Evolutionary conservation across 257 asterid genomes (phyloP).

Genomic region (Salvia miltiorrhiza): DNA sequence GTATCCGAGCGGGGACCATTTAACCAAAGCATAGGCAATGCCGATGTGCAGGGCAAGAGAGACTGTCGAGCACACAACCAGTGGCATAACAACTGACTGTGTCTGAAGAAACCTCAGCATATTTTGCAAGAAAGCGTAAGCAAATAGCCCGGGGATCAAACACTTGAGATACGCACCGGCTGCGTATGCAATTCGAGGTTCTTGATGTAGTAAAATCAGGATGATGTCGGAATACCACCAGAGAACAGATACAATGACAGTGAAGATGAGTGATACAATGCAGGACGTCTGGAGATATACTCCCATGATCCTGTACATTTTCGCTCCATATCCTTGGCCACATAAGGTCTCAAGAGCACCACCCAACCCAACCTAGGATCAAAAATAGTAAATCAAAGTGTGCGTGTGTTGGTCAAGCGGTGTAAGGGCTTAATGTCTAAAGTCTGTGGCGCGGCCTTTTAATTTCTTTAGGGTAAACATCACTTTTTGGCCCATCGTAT

Average conservation of each 20-base stretch:
- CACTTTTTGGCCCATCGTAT: too few relatives aligned
- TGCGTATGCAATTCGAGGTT: conserved; percentile 45
- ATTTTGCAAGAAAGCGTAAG: conserved; percentile 61
- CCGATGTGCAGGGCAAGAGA: conserved; percentile 51
- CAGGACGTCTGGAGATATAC: conserved; percentile 70
- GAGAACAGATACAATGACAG: conserved; percentile 34
- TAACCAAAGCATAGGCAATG: conserved; percentile 45
- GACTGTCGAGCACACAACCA: conserved; percentile 49
- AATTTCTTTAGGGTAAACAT: too few relatives aligned
- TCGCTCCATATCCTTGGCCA: conserved; percentile 80
- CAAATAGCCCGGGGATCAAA: conserved; percentile 69
- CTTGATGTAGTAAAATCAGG: conserved; percentile 50
- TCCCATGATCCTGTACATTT: conserved; percentile 50
- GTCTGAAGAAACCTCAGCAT: conserved; percentile 72
- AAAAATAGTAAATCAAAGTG: too few relatives aligned
- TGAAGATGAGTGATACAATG: conserved; percentile 43
- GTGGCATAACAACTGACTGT: conserved; percentile 52
- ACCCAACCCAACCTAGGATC: conserved; percentile 59
- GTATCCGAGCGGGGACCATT: conserved; percentile 43
- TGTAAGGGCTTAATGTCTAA: too few relatives aligned
- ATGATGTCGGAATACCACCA: conserved; percentile 61
- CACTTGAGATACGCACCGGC: conserved; percentile 61
- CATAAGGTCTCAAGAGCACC: conserved; percentile 87
- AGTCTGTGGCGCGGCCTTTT: too few relatives aligned
- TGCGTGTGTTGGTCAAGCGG: too few relatives aligned